Evolutionary conservation across 805 yeast species (phyloP).

Genomic region (Metschnikowia amazonensis): DNA sequence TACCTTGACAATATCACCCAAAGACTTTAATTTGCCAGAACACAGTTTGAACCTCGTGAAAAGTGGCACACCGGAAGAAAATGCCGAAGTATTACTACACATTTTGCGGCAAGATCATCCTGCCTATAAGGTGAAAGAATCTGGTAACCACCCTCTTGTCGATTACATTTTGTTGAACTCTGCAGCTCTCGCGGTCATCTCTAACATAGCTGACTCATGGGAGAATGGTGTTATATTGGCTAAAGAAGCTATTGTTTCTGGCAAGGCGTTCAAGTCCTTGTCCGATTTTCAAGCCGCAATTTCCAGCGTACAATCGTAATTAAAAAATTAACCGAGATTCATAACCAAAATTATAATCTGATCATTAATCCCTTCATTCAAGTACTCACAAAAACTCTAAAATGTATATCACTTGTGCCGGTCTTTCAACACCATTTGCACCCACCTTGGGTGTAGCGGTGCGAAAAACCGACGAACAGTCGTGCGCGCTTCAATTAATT

Average conservation of each 20-base stretch:
- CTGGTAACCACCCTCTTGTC: constrained; percentile 54
- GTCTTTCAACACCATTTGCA: not conserved
- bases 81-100: constrained; percentile 57
- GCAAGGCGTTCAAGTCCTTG: constrained; percentile 62
- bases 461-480: constrained; percentile 7
- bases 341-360: not conserved
- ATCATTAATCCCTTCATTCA: not conserved
- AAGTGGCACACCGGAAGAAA: constrained; percentile 84
- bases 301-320: not conserved
- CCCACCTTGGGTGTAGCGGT: not conserved
- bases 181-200: constrained; percentile 78
- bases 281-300: constrained; percentile 41
- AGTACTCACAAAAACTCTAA: not conserved
- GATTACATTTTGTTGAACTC: constrained; percentile 91
- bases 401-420: not conserved
- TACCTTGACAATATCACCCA: constrained; percentile 53
- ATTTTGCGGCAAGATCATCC: constrained; percentile 44
- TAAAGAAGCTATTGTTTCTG: constrained; percentile 58
- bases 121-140: constrained; percentile 41
- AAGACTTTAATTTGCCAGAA: constrained; percentile 75
- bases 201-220: constrained; percentile 69
- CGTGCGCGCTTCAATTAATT: constrained; percentile 12
- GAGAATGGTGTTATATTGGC: constrained; percentile 75
- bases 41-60: constrained; percentile 65
- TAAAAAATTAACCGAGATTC: not conserved